Base-by-base conservation (phyloP, 2,329 filamentous ascomycete species). In the Biscogniauxia mediterranea region DNA sequence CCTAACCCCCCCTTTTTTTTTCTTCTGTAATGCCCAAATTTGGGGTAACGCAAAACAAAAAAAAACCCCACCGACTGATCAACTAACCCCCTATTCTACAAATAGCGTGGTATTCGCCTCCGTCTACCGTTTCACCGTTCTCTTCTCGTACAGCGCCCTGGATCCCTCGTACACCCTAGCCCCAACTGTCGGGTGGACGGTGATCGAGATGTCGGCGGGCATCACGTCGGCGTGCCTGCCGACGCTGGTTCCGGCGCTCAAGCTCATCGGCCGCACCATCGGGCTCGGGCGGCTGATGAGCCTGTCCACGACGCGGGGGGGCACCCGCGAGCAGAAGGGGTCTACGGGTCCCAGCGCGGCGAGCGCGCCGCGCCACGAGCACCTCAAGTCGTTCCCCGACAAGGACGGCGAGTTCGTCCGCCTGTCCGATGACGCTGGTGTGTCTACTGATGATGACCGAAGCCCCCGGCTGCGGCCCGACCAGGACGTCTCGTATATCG, bases 181-280 rank as follows among this genome's bases (percentile, higher is more conserved):
- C 0, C 77, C 76, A 0, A 76, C 79, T 0, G 76, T 79, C 4
- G 79, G 76, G 57, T 83, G 81, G 81, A 80, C 79, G 6, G 74
- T 74, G 4, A 78, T 83, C 62, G 81, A 83, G 66, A 78, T 80
- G 70, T 75, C 79, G 0, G 77, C 78, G 0, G 83, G 81, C 55
- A 82, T 85, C 64, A 74, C 83, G 52, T 82, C 81, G 0, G 82
- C 82, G 6, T 83, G 81, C 63, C 78, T 84, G 0, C 83, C 83
- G 0, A 83, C 82, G 0, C 72, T 85, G 49, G 76, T 80, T 5
- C 81, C 81, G 2, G 75, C 81, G 15, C 64, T 83, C 32, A 72
- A 74, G 3, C 19, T 67, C 9, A 71, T 79, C 7, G 72, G 77
- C 2, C 74, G 77, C 5, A 74, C 71, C 2, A 64, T 80, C 11